Evolutionary conservation across 208 protist genomes (phyloP).

Genomic region (Wallacemonas sp.): DNA sequence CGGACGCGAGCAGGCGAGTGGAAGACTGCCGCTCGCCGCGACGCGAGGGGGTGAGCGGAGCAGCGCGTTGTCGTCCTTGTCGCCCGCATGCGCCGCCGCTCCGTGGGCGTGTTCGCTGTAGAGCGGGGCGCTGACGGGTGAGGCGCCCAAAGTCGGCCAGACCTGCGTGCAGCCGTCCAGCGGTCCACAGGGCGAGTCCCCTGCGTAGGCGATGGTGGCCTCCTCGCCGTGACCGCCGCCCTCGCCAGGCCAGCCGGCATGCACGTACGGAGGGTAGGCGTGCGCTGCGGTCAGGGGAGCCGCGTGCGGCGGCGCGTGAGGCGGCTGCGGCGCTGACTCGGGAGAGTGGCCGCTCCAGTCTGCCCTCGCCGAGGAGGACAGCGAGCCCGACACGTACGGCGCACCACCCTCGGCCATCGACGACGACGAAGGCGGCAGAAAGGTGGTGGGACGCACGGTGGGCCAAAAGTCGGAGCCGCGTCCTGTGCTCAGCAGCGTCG

Average conservation of each 20-base stretch:
- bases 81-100: background rate
- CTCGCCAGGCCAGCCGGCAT: background rate
- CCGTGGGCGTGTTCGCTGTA: background rate
- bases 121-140: background rate
- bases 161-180: constrained; percentile 13
- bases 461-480: constrained; percentile 1
- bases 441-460: constrained; percentile 5
- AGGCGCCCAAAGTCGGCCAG: background rate
- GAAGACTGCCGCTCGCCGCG: constrained; percentile 2
- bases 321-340: background rate
- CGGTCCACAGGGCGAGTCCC: background rate
- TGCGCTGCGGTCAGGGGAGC: background rate
- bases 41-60: constrained; percentile 12
- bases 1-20: constrained; percentile 10
- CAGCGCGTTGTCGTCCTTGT: background rate
- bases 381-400: background rate
- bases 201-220: background rate
- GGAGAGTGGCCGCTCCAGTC: background rate
- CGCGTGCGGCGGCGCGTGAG: background rate
- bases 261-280: background rate
- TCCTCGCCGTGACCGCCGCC: background rate
- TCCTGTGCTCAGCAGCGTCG: background rate
- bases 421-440: constrained; percentile 1
- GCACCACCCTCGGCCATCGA: background rate
- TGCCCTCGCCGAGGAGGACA: background rate